A percentile compares a stretch with the other conserved stretches of the same genome.
Evolutionary conservation across 805 yeast species (phyloP).

Genomic region (Candida pseudofarinosa): DNA sequence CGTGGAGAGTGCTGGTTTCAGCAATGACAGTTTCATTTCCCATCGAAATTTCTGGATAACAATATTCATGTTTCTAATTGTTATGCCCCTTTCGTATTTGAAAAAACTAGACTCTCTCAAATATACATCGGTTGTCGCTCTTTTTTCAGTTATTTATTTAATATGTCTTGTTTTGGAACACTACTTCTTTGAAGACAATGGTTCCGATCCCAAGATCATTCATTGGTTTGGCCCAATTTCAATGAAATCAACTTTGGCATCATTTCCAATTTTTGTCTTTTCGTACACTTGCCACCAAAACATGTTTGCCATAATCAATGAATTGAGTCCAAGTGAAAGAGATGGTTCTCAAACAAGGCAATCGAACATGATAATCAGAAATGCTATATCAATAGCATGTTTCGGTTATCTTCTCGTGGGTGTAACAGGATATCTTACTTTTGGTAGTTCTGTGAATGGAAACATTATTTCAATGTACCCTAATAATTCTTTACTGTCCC

Average conservation of each 20-base stretch:
- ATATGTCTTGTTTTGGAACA: conserved; percentile 52
- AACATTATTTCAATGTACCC: conserved; percentile 70
- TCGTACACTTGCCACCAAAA: conserved; percentile 84
- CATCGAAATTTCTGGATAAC: conserved; percentile 53
- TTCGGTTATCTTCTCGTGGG: conserved; percentile 62
- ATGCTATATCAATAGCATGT: conserved; percentile 55
- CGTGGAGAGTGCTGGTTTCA: conserved; percentile 33
- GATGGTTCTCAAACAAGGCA: conserved; percentile 41
- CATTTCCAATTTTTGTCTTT: conserved; percentile 71
- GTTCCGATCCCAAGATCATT: conserved; percentile 13
- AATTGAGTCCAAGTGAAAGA: conserved; percentile 40
- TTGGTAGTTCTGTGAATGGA: conserved; percentile 62
- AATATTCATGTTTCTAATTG: conserved; percentile 44
- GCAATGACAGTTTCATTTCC: conserved; percentile 17
- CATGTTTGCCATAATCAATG: conserved; percentile 72
- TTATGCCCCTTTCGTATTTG: conserved; percentile 61
- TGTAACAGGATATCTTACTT: conserved; percentile 64
- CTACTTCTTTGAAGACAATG: conserved; percentile 29
- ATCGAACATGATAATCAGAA: conserved; percentile 47
- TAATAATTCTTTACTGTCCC: conserved; percentile 43
- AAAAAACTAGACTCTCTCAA: conserved; percentile 64
- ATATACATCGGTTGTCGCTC: conserved; percentile 67
- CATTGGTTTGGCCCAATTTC: conserved; percentile 39
- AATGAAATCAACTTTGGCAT: conserved; percentile 42
- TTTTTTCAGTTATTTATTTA: conserved; percentile 62